phyloP scores from a whole-genome alignment of 371 early-diverging fungal genomes.

The Mortierella sp. region DNA sequence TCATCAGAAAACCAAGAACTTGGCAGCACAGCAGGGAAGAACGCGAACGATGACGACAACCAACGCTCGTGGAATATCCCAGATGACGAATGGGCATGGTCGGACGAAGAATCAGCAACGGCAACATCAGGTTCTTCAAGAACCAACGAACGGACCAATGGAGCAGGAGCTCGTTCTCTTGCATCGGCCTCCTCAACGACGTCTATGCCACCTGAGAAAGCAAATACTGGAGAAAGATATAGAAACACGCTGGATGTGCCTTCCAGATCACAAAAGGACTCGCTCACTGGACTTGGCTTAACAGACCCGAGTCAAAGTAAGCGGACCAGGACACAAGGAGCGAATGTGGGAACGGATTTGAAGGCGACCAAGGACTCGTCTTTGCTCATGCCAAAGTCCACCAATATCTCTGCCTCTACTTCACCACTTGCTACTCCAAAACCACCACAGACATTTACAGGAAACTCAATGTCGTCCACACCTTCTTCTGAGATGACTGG shows the following conservation, averaged over 20 bases:
- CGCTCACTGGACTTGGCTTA: slow-evolving; percentile 1
- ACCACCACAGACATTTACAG: too few species aligned
- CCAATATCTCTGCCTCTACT: too few species aligned
- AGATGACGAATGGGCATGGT: slow-evolving; percentile 54
- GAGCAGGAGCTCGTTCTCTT: too few species aligned
- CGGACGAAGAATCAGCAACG: slow-evolving; percentile 31
- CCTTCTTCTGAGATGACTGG: too few species aligned
- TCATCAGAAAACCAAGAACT: neutral
- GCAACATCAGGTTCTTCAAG: slow-evolving; percentile 8
- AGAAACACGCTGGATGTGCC: slow-evolving; percentile 8
- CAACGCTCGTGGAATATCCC: slow-evolving; percentile 46
- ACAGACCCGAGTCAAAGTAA: neutral
- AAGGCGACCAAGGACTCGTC: neutral
- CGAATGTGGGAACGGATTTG: neutral
- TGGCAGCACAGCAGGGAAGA: slow-evolving; percentile 2
- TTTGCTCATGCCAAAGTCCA: too few species aligned
- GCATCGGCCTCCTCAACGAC: too few species aligned
- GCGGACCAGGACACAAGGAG: neutral
- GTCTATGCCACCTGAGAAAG: too few species aligned
- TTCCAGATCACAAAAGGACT: slow-evolving; percentile 1
- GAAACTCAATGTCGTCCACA: too few species aligned
- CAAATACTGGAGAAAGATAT: slow-evolving; percentile 1
- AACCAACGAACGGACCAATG: neutral
- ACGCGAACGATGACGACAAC: slow-evolving; percentile 7
- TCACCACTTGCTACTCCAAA: too few species aligned